Base-by-base conservation (phyloP, 148 eudicot genomes). In the Rhododendron simsii region DNA sequence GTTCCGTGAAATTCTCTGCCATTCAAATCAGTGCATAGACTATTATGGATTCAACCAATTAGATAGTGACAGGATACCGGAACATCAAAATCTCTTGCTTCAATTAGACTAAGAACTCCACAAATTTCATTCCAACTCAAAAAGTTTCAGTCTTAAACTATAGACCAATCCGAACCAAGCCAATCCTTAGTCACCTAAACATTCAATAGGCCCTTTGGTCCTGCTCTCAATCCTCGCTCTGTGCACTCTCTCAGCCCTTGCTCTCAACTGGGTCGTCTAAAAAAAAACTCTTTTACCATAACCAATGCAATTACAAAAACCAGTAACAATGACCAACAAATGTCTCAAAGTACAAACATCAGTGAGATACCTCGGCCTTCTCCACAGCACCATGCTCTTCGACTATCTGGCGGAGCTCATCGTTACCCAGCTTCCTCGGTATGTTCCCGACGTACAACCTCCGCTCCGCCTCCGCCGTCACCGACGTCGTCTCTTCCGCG, bases 371-470 rank as follows among this genome's bases (percentile, higher is more conserved):
- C 41, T 71, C 76, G 35, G 39, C 41, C 20, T 30, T 33, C 39
- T 71, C 76, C 76, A 71, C 76, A 33, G 76, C 76, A 33, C 76
- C 76, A 33, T 71, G 76, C 76, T 71, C 76, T 71, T 71, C 76
- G 76, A 71, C 76, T 13, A 71, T 71, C 20, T 1, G 76, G 37
- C 35, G 76, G 76, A 71, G 76, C 20, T 71, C 76, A 30, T 71
- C 76, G 76, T 71, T 71, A 14, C 76, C 41, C 3, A 71, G 41
- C 76, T 33, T 33, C 76, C 76, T 30, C 20, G 76, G 76, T 30
- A 71, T 71, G 30, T 71, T 71, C 30, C 76, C 76, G 21, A 71
- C 76, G 39, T 71, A 71, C 76, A 71, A 30, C 76, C 76, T 71
- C 41, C 76, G 76, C 21, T 11, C 20, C 39, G 76, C 41, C 75